Percentiles rank a stretch among this genome's conserved stretches.
Evolutionary conservation across 2,329 filamentous ascomycete genomes (phyloP).

Genomic region (Claviceps sp.): DNA sequence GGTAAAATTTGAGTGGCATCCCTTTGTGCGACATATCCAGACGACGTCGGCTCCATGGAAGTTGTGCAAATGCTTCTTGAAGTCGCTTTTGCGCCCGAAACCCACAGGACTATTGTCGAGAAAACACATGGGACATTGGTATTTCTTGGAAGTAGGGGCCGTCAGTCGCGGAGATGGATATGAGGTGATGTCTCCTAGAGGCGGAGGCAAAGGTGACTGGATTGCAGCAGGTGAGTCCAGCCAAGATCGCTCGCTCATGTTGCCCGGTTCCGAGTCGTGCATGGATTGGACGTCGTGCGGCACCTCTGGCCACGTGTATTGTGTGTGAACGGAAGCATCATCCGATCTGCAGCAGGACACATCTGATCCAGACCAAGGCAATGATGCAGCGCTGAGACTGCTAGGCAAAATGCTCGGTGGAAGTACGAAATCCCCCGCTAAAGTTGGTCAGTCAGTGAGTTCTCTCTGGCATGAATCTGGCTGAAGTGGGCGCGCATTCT

Average conservation of each 20-base stretch:
- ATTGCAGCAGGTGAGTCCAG: constrained; percentile 25
- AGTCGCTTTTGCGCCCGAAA: constrained; percentile 33
- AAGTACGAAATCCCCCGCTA: constrained; percentile 25
- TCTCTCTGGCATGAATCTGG: not conserved
- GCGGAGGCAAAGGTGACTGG: constrained; percentile 20
- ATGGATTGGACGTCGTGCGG: constrained; percentile 20
- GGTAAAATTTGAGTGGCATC: constrained; percentile 29
- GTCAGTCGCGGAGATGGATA: constrained; percentile 24
- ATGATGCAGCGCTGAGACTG: constrained; percentile 25
- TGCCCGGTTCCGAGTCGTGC: constrained; percentile 21
- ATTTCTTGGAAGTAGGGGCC: constrained; percentile 26
- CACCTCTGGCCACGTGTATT: constrained; percentile 24
- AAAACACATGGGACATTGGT: constrained; percentile 32
- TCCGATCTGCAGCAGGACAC: constrained; percentile 26
- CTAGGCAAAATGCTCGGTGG: constrained; percentile 28
- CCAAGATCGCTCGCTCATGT: constrained; percentile 24
- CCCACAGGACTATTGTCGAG: constrained; percentile 31
- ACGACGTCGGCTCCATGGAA: constrained; percentile 29
- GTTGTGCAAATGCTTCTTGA: constrained; percentile 35
- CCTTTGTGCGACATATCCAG: constrained; percentile 29
- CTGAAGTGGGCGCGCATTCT: too few species aligned
- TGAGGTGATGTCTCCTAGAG: constrained; percentile 19
- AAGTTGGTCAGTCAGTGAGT: not conserved
- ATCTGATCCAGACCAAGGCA: constrained; percentile 28
- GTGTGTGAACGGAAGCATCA: constrained; percentile 25